Base-by-base conservation (phyloP, 495 filamentous ascomycete species). In the Penicillium odoratum region DNA sequence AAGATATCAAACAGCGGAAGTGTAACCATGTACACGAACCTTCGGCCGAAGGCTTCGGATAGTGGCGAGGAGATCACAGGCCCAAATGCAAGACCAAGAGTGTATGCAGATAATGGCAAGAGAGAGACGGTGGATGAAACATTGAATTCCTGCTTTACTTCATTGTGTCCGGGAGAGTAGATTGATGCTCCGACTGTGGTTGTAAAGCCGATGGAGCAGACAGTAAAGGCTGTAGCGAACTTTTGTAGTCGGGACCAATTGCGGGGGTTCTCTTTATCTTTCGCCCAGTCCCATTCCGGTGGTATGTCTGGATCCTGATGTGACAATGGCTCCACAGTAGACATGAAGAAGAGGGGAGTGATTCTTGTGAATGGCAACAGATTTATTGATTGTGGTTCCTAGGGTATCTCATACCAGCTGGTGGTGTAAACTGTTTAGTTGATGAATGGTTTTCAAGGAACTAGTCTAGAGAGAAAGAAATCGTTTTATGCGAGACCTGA, bases 1-100 rank as follows among this genome's bases (percentile, higher is more conserved):
- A 90, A 91, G 6, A 89, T 64, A n/a, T 79, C 78, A 43, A 74
- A 82, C 0, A 85, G 21, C 0, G 82, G 82, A 0, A 76, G 61
- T 2, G 78, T 83, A 25, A 78, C 70, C 4, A 85, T 40, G 59
- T 82, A 88, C 28, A 88, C 77, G 9, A 74, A 67, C 51, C 77
- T 74, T 8, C 85, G 75, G 15, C 85, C 85, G 55, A 74, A 70
- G 1, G 80, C 83, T 60, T 88, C 85, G 10, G 80, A 83, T 6
- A 85, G 69, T 2, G 85, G 85, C 0, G 80, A 80, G 4, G 74
- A 81, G 30, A 87, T 63, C 48, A 87, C 71, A 9, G 85, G 84
- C 3, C 84, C 85, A 30, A 85, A 79, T 4, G 74, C 85, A 3
- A 86, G 77, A 7, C 80, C 84, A 11, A 86, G 71, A 21, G 79